Base-by-base conservation (phyloP, 164 flowering plant species). In the Stephania cephalantha region DNA sequence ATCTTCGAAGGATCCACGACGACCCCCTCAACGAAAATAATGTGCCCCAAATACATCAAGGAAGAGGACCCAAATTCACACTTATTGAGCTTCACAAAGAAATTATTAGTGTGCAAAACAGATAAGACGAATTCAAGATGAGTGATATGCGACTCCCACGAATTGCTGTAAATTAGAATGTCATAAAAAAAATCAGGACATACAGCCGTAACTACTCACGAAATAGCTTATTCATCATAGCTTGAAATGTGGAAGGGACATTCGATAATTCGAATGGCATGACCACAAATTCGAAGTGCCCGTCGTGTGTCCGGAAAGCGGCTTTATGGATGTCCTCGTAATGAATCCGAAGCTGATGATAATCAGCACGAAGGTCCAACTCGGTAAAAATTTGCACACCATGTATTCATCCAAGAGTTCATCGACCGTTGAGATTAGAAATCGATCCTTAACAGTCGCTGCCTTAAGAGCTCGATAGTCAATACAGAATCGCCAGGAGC, bases 21-120 rank as follows among this genome's bases (percentile, higher is more conserved):
- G 20, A 71, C 73, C 48, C 55, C 71, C 11, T 68, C 46, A n/a
- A 17, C 45, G 9, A 5, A 68, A 68, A 68, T 68, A 30, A 68
- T 30, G 10, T 8, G 71, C 12, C 71, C 71, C 5, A 68, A 31
- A 68, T 68, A 68, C 31, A 31, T 46, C 9, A 68, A 17, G 6
- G 11, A 9, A 9, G 15, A 9, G 13, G 13, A 15, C 9, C 46
- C 71, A 35, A 68, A 68, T 9, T 13, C 9, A 30, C 71, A 68
- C 18, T 68, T 68, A 18, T 30, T 22, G 5, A 3, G 6, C 12
- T 67, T 67, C 11, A 67, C 30, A 22, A 22, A 67, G 6, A 67
- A 29, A 12, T 67, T 20, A 67, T 67, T 30, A 8, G 9, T 52
- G 9, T 22, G 9, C 9, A 67, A 67, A 11, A 67, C 7, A 6